Conservation (phyloP, 2,329 filamentous ascomycete species). For the Anisogramma anomala region DNA sequence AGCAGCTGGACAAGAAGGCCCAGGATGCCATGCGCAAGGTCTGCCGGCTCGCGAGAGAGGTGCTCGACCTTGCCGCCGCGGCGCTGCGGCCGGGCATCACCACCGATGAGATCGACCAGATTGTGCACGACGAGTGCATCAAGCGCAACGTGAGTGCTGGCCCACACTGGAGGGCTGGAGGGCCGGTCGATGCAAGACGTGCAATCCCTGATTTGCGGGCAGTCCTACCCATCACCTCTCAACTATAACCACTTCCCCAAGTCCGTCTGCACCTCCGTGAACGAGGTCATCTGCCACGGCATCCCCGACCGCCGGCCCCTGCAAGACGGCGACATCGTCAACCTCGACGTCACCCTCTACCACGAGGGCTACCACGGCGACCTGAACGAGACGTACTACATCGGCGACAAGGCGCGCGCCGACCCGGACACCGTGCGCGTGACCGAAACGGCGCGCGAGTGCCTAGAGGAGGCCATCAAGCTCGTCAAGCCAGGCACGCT, state of each 20-base stretch:
- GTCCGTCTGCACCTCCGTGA: constrained; percentile 90
- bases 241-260: constrained; percentile 97
- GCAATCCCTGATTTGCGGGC: constrained; percentile 2
- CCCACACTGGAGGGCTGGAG: not conserved
- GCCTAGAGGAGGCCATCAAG: constrained; percentile 80
- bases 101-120: constrained; percentile 64
- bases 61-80: constrained; percentile 61
- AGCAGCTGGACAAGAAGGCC: constrained; percentile 57
- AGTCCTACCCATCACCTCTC: constrained; percentile 90
- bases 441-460: constrained; percentile 81
- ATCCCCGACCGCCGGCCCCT: constrained; percentile 86
- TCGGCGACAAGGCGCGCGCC: constrained; percentile 74
- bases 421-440: constrained; percentile 82
- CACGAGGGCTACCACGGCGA: constrained; percentile 93
- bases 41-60: constrained; percentile 57
- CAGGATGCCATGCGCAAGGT: constrained; percentile 66
- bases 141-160: constrained; percentile 52
- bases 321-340: constrained; percentile 88
- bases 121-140: constrained; percentile 65
- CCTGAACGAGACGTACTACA: constrained; percentile 97
- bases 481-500: constrained; percentile 86
- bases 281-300: constrained; percentile 97
- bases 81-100: constrained; percentile 59
- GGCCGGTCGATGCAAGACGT: not conserved
- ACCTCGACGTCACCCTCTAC: constrained; percentile 91